These are phyloP conservation scores for Suillus alpinus DNA, from an alignment of 768 basidiomycete genomes.

Conservation along the genomic window DNA sequence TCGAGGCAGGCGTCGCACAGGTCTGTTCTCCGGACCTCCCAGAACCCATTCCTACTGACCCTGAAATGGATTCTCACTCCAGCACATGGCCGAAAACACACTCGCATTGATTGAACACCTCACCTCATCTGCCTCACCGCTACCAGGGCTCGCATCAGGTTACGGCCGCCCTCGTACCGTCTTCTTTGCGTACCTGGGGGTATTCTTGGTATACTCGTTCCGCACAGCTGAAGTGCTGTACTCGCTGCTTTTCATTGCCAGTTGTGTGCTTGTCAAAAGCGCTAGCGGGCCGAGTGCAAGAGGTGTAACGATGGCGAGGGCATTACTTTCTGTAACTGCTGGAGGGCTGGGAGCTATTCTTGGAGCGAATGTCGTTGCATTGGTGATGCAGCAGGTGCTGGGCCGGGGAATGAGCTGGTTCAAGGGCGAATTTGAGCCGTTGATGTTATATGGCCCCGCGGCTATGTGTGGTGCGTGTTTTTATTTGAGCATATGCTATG, in stretches of 20 bases:
- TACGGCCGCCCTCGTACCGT: slow-evolving; percentile 60
- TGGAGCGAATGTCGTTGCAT: slow-evolving; percentile 68
- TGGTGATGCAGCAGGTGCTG: slow-evolving; percentile 59
- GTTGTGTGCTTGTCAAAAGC: slow-evolving; percentile 42
- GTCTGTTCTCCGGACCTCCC: slow-evolving; percentile 17
- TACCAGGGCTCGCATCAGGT: slow-evolving; percentile 58
- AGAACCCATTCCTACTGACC: background rate
- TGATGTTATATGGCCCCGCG: slow-evolving; percentile 74
- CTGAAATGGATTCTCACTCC: slow-evolving; percentile 6
- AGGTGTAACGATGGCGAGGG: slow-evolving; percentile 30
- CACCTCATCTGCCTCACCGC: slow-evolving; percentile 63
- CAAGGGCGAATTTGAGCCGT: slow-evolving; percentile 57
- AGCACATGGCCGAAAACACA: slow-evolving; percentile 90
- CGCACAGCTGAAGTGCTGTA: slow-evolving; percentile 67
- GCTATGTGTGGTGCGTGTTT: slow-evolving; percentile 60
- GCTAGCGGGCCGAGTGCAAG: slow-evolving; percentile 3
- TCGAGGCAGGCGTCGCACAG: slow-evolving; percentile 75
- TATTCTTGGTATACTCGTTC: slow-evolving; percentile 75
- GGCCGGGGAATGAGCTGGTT: slow-evolving; percentile 87
- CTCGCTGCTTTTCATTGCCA: slow-evolving; percentile 43
- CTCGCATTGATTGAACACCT: slow-evolving; percentile 77
- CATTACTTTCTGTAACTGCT: slow-evolving; percentile 47
- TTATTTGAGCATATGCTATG: background rate
- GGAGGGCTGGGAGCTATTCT: slow-evolving; percentile 58
- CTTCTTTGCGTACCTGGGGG: slow-evolving; percentile 71